A percentile compares a stretch with the other conserved stretches of the same genome.
Conservation (phyloP, 768 basidiomycete genomes). For the Termitomyces sp. region DNA sequence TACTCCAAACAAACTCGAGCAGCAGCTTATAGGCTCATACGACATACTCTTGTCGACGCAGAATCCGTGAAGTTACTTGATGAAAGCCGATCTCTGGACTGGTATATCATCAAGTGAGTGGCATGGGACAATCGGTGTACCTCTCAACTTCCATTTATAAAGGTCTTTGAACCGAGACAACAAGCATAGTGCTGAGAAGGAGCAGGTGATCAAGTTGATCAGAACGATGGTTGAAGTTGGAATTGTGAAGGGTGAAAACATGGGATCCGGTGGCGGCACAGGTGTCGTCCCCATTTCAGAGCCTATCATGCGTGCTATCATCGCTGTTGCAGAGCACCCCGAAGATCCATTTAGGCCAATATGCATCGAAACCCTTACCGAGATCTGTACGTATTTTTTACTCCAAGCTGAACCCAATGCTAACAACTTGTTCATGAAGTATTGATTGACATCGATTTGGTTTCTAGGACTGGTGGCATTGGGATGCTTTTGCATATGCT, state of each 20-base stretch:
- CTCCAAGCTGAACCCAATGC: background rate
- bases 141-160: constrained; percentile 9
- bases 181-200: constrained; percentile 81
- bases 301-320: constrained; percentile 81
- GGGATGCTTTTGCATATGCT: constrained; percentile 83
- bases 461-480: constrained; percentile 79
- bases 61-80: constrained; percentile 68
- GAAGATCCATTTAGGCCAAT: constrained; percentile 87
- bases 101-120: constrained; percentile 84
- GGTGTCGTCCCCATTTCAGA: constrained; percentile 65
- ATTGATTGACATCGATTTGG: constrained; percentile 82
- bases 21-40: constrained; percentile 79
- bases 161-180: constrained; percentile 86
- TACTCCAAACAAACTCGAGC: constrained; percentile 74
- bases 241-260: constrained; percentile 50
- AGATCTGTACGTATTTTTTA: constrained; percentile 67
- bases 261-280: constrained; percentile 35
- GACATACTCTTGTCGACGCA: constrained; percentile 72
- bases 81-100: constrained; percentile 65
- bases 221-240: constrained; percentile 80
- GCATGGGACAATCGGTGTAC: background rate
- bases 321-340: constrained; percentile 88
- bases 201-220: constrained; percentile 89
- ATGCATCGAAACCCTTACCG: constrained; percentile 83
- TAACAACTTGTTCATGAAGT: constrained; percentile 44